phyloP scores from a whole-genome alignment of 2,329 filamentous ascomycete genomes.

The Pochonia chlamydosporia region DNA sequence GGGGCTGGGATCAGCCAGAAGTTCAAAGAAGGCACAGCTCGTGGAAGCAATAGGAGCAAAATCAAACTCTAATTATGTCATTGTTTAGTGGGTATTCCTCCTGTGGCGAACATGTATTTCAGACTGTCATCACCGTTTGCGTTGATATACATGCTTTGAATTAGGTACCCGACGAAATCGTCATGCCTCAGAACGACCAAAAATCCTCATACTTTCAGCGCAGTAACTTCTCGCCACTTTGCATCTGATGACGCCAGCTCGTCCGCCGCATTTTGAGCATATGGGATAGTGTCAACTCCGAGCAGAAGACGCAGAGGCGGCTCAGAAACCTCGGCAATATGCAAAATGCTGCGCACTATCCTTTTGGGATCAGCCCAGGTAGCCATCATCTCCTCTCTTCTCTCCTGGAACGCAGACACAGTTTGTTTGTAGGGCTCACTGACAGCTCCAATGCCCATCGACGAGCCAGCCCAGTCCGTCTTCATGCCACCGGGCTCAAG shows the following conservation, averaged over 20 bases:
- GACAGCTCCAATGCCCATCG: slow-evolving; percentile 18
- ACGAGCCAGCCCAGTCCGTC: slow-evolving; percentile 31
- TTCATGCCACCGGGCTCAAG: slow-evolving; percentile 35
- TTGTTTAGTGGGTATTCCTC: too few relatives aligned
- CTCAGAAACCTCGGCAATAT: slow-evolving; percentile 19
- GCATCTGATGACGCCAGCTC: slow-evolving; percentile 22
- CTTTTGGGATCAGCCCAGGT: slow-evolving; percentile 14
- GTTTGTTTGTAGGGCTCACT: slow-evolving; percentile 29
- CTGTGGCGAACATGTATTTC: too few relatives aligned
- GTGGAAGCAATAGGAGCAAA: too few relatives aligned
- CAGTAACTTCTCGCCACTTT: slow-evolving; percentile 20
- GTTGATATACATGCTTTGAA: too few relatives aligned
- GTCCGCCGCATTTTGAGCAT: slow-evolving; percentile 14
- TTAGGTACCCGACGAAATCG: too few relatives aligned
- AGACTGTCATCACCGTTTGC: too few relatives aligned
- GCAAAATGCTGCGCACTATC: slow-evolving; percentile 21
- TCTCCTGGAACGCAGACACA: slow-evolving; percentile 24
- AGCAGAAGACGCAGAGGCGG: slow-evolving; percentile 26
- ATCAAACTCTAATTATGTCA: too few relatives aligned
- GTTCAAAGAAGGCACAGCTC: too few relatives aligned
- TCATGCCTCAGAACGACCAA: too few relatives aligned
- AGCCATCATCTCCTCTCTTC: slow-evolving; percentile 5
- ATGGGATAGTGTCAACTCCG: slow-evolving; percentile 21
- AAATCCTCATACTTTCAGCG: background rate
- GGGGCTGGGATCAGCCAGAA: too few relatives aligned